Base-by-base conservation (phyloP, 768 basidiomycete species). In the Leucosporidium scottii region DNA sequence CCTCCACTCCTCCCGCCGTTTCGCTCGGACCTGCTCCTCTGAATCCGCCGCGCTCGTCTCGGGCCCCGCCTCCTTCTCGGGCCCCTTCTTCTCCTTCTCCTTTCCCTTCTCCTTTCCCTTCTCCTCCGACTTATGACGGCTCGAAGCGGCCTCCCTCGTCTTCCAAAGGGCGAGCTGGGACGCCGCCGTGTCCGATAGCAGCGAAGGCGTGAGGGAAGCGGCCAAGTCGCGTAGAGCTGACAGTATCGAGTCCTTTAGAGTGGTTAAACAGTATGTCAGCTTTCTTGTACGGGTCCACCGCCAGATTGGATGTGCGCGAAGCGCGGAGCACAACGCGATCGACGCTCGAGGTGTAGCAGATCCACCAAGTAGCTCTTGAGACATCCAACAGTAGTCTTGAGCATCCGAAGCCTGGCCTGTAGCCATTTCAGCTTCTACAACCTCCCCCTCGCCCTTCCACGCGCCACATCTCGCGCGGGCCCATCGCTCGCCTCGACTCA, bases 161-260 rank as follows among this genome's bases (percentile, higher is more conserved):
- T 61, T 25, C 30, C 39, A 59, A 15, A 27, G n/a, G 13, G 59
- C 59, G 23, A 56, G n/a, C 31, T 17, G 47, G 2, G 31, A 18
- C 9, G n/a, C 48, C n/a, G 55, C 23, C 30, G 57, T 17, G 10
- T 8, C 12, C 4, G 30, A 39, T 44, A 63, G 2, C 1, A 47
- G 27, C 5, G 5, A 5, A 2, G 50, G n/a, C 0, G 53, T 30
- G 34, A 69, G 60, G 20, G 50, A 34, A 2, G n/a, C 31, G 2
- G 61, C 54, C 53, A 69, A 55, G 20, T 49, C 47, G 9, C 25
- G 28, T 2, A 69, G 28, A 2, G 49, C 55, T 1, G 36, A 3
- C 20, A 65, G 13, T 49, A 69, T 56, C 5, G 60, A 64, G 5
- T 27, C 68, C 68, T 69, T 39, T 55, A 51, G 13, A 6, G 20